Percentiles rank a stretch among this genome's conserved stretches.
phyloP scores from a whole-genome alignment of 192 early-diverging fungal genomes.

The Backusella liffmaniae region DNA sequence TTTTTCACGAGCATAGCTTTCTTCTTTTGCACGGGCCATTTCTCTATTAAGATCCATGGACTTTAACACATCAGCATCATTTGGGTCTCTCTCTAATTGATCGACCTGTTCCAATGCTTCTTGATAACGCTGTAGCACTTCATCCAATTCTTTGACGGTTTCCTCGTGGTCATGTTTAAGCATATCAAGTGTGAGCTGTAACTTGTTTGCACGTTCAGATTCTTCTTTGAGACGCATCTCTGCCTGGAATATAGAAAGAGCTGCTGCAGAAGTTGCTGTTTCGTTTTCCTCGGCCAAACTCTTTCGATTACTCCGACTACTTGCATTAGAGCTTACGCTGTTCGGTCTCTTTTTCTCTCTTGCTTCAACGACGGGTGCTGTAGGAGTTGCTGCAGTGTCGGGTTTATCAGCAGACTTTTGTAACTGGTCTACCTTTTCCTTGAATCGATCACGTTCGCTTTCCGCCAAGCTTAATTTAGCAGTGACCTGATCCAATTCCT shows the following conservation, averaged over 20 bases:
- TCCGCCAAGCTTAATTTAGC: constrained; percentile 13
- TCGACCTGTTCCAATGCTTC: constrained; percentile 17
- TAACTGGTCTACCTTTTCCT: constrained; percentile 2
- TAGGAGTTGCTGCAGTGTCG: not conserved
- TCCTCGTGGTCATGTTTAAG: constrained; percentile 8
- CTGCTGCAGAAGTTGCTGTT: constrained; percentile 6
- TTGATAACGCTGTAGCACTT: constrained; percentile 20
- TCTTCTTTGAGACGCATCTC: constrained; percentile 8
- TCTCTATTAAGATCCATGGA: constrained; percentile 7
- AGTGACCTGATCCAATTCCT: constrained; percentile 23
- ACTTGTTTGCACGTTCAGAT: not conserved
- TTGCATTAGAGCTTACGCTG: not conserved
- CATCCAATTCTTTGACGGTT: constrained; percentile 26
- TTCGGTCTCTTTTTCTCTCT: not conserved
- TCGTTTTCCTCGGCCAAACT: constrained; percentile 10
- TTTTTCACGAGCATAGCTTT: not conserved
- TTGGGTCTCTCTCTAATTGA: not conserved
- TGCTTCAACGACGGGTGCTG: not conserved
- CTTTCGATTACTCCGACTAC: constrained; percentile 4
- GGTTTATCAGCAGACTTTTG: not conserved
- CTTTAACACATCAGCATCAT: not conserved
- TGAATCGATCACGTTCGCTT: constrained; percentile 7
- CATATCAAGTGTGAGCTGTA: constrained; percentile 7
- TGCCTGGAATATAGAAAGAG: constrained; percentile 9
- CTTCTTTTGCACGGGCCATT: constrained; percentile 13